Evolutionary conservation across 345 rosid genomes (phyloP), one percentile per base, ranked within the genome.

Genomic region (Arabidopsis suecica): DNA sequence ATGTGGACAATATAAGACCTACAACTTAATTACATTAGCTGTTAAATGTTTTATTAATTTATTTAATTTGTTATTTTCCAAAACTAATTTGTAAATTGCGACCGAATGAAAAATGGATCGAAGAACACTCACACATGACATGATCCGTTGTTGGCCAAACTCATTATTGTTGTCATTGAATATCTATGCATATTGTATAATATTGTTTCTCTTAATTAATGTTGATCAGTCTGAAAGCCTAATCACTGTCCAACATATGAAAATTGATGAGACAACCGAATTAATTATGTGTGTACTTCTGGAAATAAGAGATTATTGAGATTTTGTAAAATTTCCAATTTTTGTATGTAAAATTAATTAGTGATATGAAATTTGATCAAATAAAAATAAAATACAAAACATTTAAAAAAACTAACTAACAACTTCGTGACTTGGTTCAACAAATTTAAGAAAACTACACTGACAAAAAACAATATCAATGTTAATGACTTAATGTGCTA

Each of bases 181-280:
- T 63, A 73, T 44, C 13, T 55, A 37, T 44, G 4, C 30, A 54
- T 64, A 42, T 65, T 62, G 18, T 37, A 61, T 13, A 6, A n/a
- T 23, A 48, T 49, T 47, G 9, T 9, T 20, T 62, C 55, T 20
- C 44, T 40, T 62, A 53, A 8, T 73, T 44, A 55, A 44, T 73
- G 71, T 73, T 64, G n/a, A 25, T 73, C 14, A 55, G 14, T 45
- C 65, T 65, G 47, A 56, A 73, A 73, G 71, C 58, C 78, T 56
- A 65, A 65, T 73, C 65, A 73, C 71, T 54, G 48, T 36, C 48
- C 65, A 65, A 44, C 78, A 73, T 55, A 65, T 73, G 56, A 23
- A 42, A 73, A 22, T 44, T 65, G 23, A 62, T 72, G 45, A 41
- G 12, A 14, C 54, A 56, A 32, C 53, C 51, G 34, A 30, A 40